A percentile compares a stretch with the other conserved stretches of the same genome.
Conservation (phyloP, 495 filamentous ascomycete genomes). For the Neurospora sp. region DNA sequence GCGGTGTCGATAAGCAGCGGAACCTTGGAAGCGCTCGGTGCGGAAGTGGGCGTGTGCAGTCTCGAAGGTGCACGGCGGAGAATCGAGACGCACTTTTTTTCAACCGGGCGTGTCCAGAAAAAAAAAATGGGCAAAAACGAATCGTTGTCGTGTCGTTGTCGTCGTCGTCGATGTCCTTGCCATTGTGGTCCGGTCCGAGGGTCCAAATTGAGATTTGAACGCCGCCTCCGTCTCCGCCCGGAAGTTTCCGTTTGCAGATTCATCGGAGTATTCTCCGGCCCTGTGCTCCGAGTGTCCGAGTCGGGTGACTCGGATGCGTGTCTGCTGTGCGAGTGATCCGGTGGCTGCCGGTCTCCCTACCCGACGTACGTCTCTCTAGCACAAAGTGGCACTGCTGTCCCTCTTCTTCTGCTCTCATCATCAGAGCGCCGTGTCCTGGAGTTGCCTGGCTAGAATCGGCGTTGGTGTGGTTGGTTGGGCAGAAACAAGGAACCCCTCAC, state of each 20-base stretch:
- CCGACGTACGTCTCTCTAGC: not conserved
- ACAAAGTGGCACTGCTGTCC: not conserved
- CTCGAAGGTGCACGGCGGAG: not conserved
- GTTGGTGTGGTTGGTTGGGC: not conserved
- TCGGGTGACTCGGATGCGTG: not conserved
- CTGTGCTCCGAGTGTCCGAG: not conserved
- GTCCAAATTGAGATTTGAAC: not conserved
- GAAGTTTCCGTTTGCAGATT: not conserved
- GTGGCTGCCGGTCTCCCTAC: not conserved
- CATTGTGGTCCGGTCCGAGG: not conserved
- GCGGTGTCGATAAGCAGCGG: not conserved
- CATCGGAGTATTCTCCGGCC: not conserved
- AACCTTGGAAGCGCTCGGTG: not conserved
- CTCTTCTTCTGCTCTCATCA: not conserved
- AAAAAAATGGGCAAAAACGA: not conserved
- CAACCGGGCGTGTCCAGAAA: not conserved
- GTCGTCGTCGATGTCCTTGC: not conserved
- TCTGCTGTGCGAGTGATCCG: not conserved
- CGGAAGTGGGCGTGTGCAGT: not conserved
- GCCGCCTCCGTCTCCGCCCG: not conserved
- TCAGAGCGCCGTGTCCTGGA: not conserved
- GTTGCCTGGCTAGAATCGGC: not conserved
- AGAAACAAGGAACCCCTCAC: not conserved
- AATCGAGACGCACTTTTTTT: not conserved
- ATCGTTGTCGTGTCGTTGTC: not conserved